phyloP scores from a whole-genome alignment of 2,329 filamentous ascomycete species.

The Botrytis pseudocinerea region DNA sequence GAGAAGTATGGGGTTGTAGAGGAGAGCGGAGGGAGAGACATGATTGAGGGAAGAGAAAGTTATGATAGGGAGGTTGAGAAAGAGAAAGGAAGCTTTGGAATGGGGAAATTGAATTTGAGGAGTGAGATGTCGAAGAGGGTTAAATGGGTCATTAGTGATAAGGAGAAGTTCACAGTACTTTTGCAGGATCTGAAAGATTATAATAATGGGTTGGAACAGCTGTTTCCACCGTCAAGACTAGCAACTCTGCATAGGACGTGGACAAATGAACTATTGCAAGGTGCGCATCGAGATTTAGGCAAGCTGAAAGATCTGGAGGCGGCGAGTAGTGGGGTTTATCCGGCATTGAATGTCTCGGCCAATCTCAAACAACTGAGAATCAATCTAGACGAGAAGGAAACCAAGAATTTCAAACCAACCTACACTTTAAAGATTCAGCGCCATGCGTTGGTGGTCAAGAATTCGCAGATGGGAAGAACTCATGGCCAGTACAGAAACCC shows the following conservation, averaged over 20 bases:
- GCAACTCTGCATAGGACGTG: constrained; percentile 49
- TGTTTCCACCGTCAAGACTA: constrained; percentile 48
- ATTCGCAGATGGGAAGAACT: constrained; percentile 34
- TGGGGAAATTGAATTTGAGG: constrained; percentile 26
- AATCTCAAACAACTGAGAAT: constrained; percentile 50
- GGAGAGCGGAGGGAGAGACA: constrained; percentile 30
- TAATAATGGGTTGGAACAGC: constrained; percentile 50
- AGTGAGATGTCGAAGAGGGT: constrained; percentile 40
- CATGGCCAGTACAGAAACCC: constrained; percentile 43
- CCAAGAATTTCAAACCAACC: constrained; percentile 46
- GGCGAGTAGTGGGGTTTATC: constrained; percentile 47
- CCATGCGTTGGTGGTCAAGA: constrained; percentile 38
- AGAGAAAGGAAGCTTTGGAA: constrained; percentile 15
- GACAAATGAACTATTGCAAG: constrained; percentile 50
- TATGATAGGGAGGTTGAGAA: constrained; percentile 15
- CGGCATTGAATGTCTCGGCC: constrained; percentile 47
- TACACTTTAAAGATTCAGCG: constrained; percentile 46
- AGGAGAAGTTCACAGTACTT: constrained; percentile 48
- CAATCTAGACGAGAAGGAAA: constrained; percentile 48
- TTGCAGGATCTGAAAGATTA: constrained; percentile 49
- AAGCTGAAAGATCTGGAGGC: constrained; percentile 48
- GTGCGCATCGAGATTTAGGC: constrained; percentile 46
- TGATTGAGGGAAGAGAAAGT: constrained; percentile 11
- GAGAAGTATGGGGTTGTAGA: constrained; percentile 47
- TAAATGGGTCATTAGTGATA: constrained; percentile 50